Evolutionary conservation across 2,329 filamentous ascomycete genomes (phyloP).

Genomic region (Blastomyces gilchristii): DNA sequence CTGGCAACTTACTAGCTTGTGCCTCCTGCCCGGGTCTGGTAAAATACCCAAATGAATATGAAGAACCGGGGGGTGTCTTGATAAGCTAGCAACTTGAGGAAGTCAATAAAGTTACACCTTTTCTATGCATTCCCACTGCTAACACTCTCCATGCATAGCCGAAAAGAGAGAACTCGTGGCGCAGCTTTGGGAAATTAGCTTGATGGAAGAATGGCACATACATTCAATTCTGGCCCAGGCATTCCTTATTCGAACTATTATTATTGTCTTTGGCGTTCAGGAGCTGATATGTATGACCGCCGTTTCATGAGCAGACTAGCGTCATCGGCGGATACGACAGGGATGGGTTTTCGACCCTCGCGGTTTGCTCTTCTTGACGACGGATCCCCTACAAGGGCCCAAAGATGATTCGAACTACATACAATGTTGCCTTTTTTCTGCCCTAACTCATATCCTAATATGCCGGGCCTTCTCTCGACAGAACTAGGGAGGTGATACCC

Average conservation of each 20-base stretch:
- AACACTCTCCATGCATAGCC: no score
- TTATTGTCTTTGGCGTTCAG: no score
- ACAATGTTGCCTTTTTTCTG: neutral
- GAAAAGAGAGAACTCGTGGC: no score
- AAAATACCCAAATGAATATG: neutral
- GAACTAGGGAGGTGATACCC: neutral
- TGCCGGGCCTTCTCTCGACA: neutral
- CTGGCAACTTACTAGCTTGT: neutral
- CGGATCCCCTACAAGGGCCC: neutral
- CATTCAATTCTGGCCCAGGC: neutral
- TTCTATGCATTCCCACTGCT: no score
- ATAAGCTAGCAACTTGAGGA: neutral
- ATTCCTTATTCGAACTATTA: neutral
- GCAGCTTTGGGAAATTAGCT: no score
- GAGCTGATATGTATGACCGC: neutral
- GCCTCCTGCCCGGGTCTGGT: neutral
- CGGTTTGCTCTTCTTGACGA: neutral
- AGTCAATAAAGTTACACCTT: neutral
- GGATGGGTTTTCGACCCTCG: neutral
- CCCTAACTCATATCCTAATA: neutral
- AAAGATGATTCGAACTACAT: no score
- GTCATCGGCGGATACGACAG: neutral
- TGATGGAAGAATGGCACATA: no score
- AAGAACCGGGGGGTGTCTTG: neutral
- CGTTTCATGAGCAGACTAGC: conserved; percentile 1